A percentile compares a stretch with the other conserved stretches of the same genome.
Evolutionary conservation across 2,329 filamentous ascomycete species (phyloP).

Genomic region (Alternaria longipes): DNA sequence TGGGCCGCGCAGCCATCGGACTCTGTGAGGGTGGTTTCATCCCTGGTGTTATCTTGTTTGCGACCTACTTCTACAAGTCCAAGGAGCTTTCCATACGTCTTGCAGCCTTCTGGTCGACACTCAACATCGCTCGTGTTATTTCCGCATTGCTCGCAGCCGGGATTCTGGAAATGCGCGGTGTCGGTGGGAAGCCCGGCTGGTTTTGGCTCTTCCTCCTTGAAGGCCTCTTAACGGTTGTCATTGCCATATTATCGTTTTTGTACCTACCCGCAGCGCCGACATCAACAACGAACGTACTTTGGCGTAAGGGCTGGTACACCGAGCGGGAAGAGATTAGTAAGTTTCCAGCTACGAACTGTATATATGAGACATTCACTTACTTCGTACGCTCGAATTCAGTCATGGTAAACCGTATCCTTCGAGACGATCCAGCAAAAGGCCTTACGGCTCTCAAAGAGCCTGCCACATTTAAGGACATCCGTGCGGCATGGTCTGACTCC

Average conservation of each 20-base stretch:
- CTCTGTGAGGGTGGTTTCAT: conserved; percentile 63
- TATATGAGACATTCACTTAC: too few species aligned
- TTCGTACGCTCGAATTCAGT: conserved; percentile 38
- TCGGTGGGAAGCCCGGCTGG: conserved; percentile 62
- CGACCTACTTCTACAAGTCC: conserved; percentile 79
- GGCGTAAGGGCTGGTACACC: conserved; percentile 69
- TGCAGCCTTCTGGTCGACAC: conserved; percentile 74
- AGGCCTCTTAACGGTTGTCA: conserved; percentile 41
- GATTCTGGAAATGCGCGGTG: conserved; percentile 61
- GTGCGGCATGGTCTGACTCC: conserved; percentile 61
- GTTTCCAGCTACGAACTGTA: too few species aligned
- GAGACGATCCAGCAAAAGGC: conserved; percentile 65
- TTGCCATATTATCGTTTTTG: conserved; percentile 41
- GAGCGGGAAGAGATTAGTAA: conserved; percentile 69
- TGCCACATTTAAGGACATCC: conserved; percentile 58
- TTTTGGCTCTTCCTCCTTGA: conserved; percentile 63
- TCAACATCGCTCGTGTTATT: conserved; percentile 64
- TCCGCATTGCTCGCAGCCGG: conserved; percentile 65
- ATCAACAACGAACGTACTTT: conserved; percentile 35
- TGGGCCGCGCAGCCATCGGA: conserved; percentile 54
- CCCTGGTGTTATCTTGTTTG: conserved; percentile 70
- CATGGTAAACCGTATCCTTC: conserved; percentile 70
- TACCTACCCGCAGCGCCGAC: conserved; percentile 63
- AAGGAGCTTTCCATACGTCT: conserved; percentile 73
- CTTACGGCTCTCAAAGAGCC: conserved; percentile 66